These are phyloP conservation scores for Ambrosia hybrid DNA, from an alignment of 140 eudicot genomes.

Conservation along the genomic window DNA sequence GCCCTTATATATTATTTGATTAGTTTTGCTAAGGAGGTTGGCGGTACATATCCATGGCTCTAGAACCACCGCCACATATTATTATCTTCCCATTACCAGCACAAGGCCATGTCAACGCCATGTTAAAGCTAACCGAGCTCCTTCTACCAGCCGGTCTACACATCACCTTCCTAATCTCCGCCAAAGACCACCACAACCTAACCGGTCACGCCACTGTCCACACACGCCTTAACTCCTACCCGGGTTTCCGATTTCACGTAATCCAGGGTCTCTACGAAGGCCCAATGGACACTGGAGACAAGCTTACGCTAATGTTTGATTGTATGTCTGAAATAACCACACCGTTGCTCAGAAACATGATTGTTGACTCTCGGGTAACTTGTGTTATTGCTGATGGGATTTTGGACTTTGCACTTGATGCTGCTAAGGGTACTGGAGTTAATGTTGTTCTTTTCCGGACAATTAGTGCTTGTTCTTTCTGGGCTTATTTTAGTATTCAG, in stretches of 20 bases:
- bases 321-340: slow-evolving; percentile 25
- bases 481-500: slow-evolving; percentile 48
- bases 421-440: slow-evolving; percentile 42
- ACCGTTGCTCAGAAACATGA: slow-evolving; percentile 36
- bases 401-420: slow-evolving; percentile 30
- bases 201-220: slow-evolving; percentile 34
- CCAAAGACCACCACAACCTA: slow-evolving; percentile 47
- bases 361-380: slow-evolving; percentile 42
- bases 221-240: slow-evolving; percentile 32
- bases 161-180: slow-evolving; percentile 49
- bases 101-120: slow-evolving; percentile 63
- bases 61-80: slow-evolving; percentile 40
- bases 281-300: slow-evolving; percentile 41
- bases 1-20: too few species aligned
- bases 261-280: slow-evolving; percentile 57
- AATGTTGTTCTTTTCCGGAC: slow-evolving; percentile 48
- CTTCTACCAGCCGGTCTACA: slow-evolving; percentile 38
- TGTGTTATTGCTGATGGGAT: slow-evolving; percentile 58
- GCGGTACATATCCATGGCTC: background rate
- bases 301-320: slow-evolving; percentile 18
- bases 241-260: slow-evolving; percentile 48
- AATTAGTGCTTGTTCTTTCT: slow-evolving; percentile 47
- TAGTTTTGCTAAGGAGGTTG: too few species aligned
- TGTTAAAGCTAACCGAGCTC: slow-evolving; percentile 64
- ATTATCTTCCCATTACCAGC: slow-evolving; percentile 60